Conservation (phyloP, 2,329 filamentous ascomycete genomes). For the Fusarium buharicum region DNA sequence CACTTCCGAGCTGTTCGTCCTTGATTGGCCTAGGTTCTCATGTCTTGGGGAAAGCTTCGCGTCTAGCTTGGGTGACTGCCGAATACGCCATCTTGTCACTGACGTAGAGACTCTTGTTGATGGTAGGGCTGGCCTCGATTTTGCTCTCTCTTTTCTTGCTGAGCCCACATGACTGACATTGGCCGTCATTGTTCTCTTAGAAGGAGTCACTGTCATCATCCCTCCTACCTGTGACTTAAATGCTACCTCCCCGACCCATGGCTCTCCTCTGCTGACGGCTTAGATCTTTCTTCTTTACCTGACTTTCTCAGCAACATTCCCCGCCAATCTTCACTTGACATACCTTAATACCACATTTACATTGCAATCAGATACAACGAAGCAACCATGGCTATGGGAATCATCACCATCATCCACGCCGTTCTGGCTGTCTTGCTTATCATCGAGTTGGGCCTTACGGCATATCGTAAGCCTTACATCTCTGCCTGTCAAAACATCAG, state of each 20-base stretch:
- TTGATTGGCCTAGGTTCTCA: slow-evolving; percentile 22
- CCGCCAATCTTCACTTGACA: background rate
- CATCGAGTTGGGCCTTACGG: slow-evolving; percentile 79
- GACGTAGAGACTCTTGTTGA: slow-evolving; percentile 28
- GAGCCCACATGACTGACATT: slow-evolving; percentile 29
- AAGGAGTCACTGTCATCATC: slow-evolving; percentile 30
- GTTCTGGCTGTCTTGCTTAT: slow-evolving; percentile 75
- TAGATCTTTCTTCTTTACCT: slow-evolving; percentile 8
- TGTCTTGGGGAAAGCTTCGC: slow-evolving; percentile 32
- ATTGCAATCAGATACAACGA: background rate
- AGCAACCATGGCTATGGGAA: slow-evolving; percentile 62
- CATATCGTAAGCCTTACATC: slow-evolving; percentile 67
- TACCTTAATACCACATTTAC: background rate
- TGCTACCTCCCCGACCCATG: slow-evolving; percentile 26
- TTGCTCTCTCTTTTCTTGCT: slow-evolving; percentile 9
- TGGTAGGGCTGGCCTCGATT: slow-evolving; percentile 28
- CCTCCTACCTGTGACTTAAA: slow-evolving; percentile 25
- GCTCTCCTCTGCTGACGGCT: background rate
- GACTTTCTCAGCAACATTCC: background rate
- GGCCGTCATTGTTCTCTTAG: slow-evolving; percentile 19
- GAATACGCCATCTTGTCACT: slow-evolving; percentile 27
- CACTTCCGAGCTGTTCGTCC: slow-evolving; percentile 2
- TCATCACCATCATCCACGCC: slow-evolving; percentile 71
- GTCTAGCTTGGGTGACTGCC: slow-evolving; percentile 32
- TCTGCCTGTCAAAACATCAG: background rate